phyloP scores from a whole-genome alignment of 345 rosid species.

The Balakata baccata region DNA sequence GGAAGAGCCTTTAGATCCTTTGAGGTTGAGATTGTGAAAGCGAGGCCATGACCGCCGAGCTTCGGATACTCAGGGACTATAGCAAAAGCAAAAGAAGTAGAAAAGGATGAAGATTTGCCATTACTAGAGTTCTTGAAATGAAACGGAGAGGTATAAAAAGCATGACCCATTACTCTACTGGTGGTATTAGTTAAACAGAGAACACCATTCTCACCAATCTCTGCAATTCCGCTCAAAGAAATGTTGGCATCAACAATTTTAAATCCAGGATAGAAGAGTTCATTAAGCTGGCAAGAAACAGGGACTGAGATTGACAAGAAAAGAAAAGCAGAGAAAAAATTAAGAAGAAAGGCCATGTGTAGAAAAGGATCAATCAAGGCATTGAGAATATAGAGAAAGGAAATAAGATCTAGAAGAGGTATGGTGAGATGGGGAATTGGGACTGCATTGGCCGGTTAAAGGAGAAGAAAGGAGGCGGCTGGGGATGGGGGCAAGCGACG shows the following conservation, averaged over 20 bases:
- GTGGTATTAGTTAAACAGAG: conserved; percentile 24
- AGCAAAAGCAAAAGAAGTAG: conserved; percentile 21
- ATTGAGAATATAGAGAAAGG: neutral
- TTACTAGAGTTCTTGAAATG: conserved; percentile 21
- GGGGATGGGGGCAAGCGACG: too few species aligned
- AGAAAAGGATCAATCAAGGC: neutral
- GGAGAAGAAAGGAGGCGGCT: too few species aligned
- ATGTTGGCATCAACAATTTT: conserved; percentile 21
- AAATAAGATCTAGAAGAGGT: too few species aligned
- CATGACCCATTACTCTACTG: conserved; percentile 21
- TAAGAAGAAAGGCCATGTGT: conserved; percentile 25
- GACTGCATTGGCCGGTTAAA: too few species aligned
- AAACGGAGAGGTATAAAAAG: conserved; percentile 22
- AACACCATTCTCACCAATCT: conserved; percentile 20
- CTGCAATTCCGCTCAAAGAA: conserved; percentile 15
- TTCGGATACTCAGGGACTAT: conserved; percentile 25
- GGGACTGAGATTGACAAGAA: conserved; percentile 29
- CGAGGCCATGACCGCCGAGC: conserved; percentile 33
- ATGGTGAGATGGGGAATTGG: too few species aligned
- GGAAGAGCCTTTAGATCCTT: conserved; percentile 21
- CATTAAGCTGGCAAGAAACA: conserved; percentile 28
- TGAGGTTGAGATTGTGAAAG: conserved; percentile 27
- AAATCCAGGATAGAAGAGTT: conserved; percentile 52
- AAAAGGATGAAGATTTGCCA: conserved; percentile 18
- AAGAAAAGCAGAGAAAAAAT: conserved; percentile 9